A percentile compares a stretch with the other conserved stretches of the same genome.
Evolutionary conservation across 2,329 filamentous ascomycete species (phyloP).

Genomic region (Didymella sp.): DNA sequence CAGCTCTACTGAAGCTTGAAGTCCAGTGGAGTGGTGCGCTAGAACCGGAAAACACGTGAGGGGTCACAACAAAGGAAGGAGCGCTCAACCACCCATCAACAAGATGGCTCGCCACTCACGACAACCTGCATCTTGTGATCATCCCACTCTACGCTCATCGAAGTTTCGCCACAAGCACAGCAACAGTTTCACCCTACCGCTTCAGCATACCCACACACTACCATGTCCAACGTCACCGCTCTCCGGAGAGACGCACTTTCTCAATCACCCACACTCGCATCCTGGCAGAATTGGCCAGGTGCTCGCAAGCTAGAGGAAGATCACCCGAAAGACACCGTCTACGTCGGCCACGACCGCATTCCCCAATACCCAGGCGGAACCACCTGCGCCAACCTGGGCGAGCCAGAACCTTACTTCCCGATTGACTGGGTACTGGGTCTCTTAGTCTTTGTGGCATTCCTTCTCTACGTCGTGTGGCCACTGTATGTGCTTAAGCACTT

Average conservation of each 20-base stretch:
- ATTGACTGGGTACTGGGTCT: background rate
- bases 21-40: conserved; percentile 20
- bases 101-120: background rate
- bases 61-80: conserved; percentile 24
- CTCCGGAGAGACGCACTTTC: background rate
- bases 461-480: conserved; percentile 5
- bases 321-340: background rate
- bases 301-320: background rate
- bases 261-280: background rate
- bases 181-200: background rate
- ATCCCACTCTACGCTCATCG: background rate
- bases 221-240: too few relatives aligned
- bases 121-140: background rate
- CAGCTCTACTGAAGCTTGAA: conserved; percentile 3
- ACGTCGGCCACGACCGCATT: background rate
- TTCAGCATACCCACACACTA: background rate
- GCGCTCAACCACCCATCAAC: background rate
- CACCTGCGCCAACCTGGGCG: background rate
- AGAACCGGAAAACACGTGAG: conserved; percentile 27
- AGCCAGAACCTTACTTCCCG: conserved; percentile 1
- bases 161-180: background rate
- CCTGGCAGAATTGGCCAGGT: conserved; percentile 9
- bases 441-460: background rate
- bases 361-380: conserved; percentile 1
- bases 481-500: conserved; percentile 6